Percentiles rank a stretch among this genome's conserved stretches.
phyloP scores from a whole-genome alignment of 768 basidiomycete genomes.

The Dentipellis sp. region DNA sequence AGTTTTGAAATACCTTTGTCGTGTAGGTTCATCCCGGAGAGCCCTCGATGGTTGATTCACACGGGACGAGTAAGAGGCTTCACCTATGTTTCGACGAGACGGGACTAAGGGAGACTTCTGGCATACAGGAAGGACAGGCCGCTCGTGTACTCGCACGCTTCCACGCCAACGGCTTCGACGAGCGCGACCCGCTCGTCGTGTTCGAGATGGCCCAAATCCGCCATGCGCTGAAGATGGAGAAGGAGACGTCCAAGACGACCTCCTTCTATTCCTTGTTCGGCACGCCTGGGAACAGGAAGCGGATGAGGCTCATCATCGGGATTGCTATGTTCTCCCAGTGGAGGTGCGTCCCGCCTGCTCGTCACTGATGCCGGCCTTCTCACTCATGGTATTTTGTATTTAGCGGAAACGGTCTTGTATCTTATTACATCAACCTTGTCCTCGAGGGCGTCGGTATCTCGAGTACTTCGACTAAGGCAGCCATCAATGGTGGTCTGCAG shows the following conservation, averaged over 20 bases:
- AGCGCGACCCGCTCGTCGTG: slow-evolving; percentile 45
- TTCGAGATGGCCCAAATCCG: slow-evolving; percentile 58
- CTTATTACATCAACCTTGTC: slow-evolving; percentile 66
- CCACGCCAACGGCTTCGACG: slow-evolving; percentile 55
- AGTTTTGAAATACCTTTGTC: not conserved
- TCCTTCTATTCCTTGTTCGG: slow-evolving; percentile 45
- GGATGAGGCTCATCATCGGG: slow-evolving; percentile 59
- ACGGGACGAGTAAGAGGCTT: slow-evolving; percentile 39
- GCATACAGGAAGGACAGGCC: slow-evolving; percentile 44
- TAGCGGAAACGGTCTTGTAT: slow-evolving; percentile 62
- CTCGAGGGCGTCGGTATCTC: slow-evolving; percentile 56
- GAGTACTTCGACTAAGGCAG: slow-evolving; percentile 40
- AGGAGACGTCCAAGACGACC: slow-evolving; percentile 37
- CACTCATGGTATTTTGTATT: slow-evolving; percentile 2
- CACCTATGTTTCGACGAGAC: not conserved
- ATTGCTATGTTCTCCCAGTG: slow-evolving; percentile 69
- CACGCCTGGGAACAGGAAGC: slow-evolving; percentile 58
- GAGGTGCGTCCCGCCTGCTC: slow-evolving; percentile 32
- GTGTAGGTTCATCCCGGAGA: slow-evolving; percentile 55
- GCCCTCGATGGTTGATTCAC: slow-evolving; percentile 56
- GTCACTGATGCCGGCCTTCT: not conserved
- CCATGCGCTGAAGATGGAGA: slow-evolving; percentile 57
- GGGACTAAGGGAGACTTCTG: not conserved
- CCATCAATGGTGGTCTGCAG: slow-evolving; percentile 57
- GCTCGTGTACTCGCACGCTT: slow-evolving; percentile 55